Evolutionary conservation across 106 monocot species (phyloP).

Genomic region (Gastrodia elata): DNA sequence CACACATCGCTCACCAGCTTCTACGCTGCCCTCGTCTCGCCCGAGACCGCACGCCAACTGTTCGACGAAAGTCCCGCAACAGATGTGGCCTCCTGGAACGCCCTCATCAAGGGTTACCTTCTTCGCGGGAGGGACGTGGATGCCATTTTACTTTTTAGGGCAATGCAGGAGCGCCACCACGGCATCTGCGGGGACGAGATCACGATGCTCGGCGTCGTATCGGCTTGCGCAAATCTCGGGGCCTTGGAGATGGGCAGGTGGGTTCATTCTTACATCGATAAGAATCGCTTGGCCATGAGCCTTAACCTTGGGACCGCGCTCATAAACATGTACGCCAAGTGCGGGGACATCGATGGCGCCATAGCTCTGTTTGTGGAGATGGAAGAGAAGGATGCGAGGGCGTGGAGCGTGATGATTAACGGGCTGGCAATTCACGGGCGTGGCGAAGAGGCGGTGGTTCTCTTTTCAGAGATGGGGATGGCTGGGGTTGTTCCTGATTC

Average conservation of each 20-base stretch:
- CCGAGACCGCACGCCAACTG: conserved; percentile 14
- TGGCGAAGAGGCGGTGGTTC: conserved; percentile 29
- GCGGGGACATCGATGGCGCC: conserved; percentile 42
- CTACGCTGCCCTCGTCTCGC: conserved; percentile 24
- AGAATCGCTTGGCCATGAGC: conserved; percentile 16
- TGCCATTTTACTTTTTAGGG: conserved; percentile 30
- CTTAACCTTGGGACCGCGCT: conserved; percentile 40
- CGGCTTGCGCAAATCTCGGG: conserved; percentile 48
- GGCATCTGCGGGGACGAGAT: conserved; percentile 39
- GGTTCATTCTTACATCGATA: conserved; percentile 35
- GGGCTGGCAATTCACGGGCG: conserved; percentile 51
- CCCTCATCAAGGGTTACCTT: conserved; percentile 54
- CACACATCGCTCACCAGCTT: conserved; percentile 39
- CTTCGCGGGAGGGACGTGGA: conserved; percentile 16
- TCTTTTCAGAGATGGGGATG: conserved; percentile 57
- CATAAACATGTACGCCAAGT: conserved; percentile 55
- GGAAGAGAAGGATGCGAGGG: conserved; percentile 37
- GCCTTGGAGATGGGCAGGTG: conserved; percentile 59
- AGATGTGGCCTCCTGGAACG: conserved; percentile 55
- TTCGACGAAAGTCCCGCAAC: conserved; percentile 37
- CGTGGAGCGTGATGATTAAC: conserved; percentile 59
- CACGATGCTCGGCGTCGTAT: conserved; percentile 40
- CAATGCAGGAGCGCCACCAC: conserved; percentile 2
- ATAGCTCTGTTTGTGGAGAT: conserved; percentile 28
- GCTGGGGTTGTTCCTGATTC: conserved; percentile 34